These are phyloP conservation scores for Flaveria robusta DNA, from an alignment of 129 eudicot genomes.

Conservation along the genomic window DNA sequence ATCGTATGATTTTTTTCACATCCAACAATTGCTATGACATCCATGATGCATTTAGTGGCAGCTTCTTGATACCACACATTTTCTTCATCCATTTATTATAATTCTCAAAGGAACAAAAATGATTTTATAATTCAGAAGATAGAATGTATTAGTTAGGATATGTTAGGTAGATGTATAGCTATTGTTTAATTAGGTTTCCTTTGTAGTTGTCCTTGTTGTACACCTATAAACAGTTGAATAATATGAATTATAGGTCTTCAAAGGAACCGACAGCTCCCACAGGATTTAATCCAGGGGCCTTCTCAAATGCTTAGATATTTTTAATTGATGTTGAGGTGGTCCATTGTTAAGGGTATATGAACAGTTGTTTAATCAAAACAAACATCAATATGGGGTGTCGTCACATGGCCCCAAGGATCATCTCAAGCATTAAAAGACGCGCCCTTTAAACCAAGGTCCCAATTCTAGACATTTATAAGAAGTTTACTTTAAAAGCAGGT, in stretches of 20 bases:
- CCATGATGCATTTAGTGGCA: neutral
- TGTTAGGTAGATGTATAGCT: neutral
- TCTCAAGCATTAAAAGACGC: no score
- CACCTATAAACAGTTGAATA: neutral
- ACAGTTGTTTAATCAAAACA: no score
- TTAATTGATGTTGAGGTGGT: neutral
- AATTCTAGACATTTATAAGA: no score
- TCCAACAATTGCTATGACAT: neutral
- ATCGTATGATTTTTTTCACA: neutral
- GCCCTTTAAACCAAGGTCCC: no score
- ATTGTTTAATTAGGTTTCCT: neutral
- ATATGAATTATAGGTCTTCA: neutral
- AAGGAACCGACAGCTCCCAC: neutral
- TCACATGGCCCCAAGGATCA: no score
- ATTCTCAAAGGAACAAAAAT: neutral
- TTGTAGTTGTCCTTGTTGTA: neutral
- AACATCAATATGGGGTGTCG: no score
- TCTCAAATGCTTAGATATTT: neutral
- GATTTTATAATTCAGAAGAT: neutral
- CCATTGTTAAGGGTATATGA: neutral
- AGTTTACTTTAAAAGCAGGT: no score
- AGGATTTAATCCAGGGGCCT: neutral
- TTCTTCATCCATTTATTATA: neutral
- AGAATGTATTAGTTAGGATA: neutral
- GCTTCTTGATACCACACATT: neutral